Conservation (phyloP, 2,329 filamentous ascomycete genomes). For the Calonectria hawksworthii region DNA sequence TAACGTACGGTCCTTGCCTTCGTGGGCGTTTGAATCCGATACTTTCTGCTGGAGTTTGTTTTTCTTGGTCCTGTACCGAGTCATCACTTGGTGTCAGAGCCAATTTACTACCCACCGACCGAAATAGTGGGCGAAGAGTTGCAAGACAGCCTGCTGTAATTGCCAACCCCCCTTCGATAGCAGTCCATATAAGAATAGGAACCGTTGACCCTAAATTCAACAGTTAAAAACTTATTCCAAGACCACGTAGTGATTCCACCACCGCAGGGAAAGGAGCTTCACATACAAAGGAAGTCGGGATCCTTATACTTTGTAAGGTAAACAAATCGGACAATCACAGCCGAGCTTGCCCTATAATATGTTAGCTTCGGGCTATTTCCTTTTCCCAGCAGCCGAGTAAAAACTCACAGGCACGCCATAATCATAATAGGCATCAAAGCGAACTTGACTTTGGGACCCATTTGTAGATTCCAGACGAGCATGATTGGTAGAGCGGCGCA, state of each 20-base stretch:
- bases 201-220: slow-evolving; percentile 47
- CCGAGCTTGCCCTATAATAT: slow-evolving; percentile 51
- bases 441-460: slow-evolving; percentile 62
- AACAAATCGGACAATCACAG: slow-evolving; percentile 52
- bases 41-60: neutral
- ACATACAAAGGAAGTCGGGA: slow-evolving; percentile 54
- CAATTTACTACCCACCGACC: slow-evolving; percentile 44
- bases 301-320: slow-evolving; percentile 50
- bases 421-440: slow-evolving; percentile 64
- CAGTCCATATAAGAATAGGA: slow-evolving; percentile 59
- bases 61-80: neutral
- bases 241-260: neutral
- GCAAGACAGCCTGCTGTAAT: slow-evolving; percentile 58
- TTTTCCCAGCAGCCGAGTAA: neutral
- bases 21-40: neutral
- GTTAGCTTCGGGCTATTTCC: neutral
- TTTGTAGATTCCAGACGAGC: slow-evolving; percentile 65
- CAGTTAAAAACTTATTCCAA: neutral
- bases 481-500: slow-evolving; percentile 64
- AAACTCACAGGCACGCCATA: slow-evolving; percentile 62
- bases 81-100: neutral
- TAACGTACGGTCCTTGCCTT: neutral
- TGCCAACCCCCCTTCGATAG: slow-evolving; percentile 57
- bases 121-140: slow-evolving; percentile 56
- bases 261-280: neutral